A percentile compares a stretch with the other conserved stretches of the same genome.
phyloP scores from a whole-genome alignment of 129 eudicot species.

The Centella asiatica region DNA sequence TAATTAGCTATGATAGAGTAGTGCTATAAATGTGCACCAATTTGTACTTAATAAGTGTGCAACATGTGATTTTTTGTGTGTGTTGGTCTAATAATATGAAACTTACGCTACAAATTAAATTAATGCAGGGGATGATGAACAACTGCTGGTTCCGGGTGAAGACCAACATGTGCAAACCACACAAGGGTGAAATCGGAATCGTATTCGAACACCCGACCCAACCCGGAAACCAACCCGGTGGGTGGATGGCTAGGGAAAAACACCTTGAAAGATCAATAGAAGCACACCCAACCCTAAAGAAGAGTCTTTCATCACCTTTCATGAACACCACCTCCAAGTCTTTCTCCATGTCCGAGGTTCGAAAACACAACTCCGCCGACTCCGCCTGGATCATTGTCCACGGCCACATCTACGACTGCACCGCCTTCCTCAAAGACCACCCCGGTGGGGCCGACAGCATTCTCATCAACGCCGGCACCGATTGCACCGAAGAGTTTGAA shows the following conservation, averaged over 20 bases:
- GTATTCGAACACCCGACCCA: slow-evolving; percentile 98
- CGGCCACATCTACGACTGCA: slow-evolving; percentile 84
- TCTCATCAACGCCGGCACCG: slow-evolving; percentile 91
- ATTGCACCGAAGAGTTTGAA: slow-evolving; percentile 90
- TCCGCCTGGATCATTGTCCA: slow-evolving; percentile 97
- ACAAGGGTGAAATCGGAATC: slow-evolving; percentile 85
- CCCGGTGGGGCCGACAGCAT: slow-evolving; percentile 95
- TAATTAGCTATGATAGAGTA: too few relatives aligned
- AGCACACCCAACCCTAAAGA: slow-evolving; percentile 39
- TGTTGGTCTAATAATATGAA: too few relatives aligned
- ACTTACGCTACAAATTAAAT: neutral
- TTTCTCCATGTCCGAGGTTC: slow-evolving; percentile 60
- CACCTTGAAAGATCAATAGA: slow-evolving; percentile 51
- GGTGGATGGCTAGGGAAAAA: slow-evolving; percentile 94
- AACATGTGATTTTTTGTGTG: too few relatives aligned
- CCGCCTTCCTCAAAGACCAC: slow-evolving; percentile 75
- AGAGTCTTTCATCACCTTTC: slow-evolving; percentile 75
- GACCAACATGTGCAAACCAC: slow-evolving; percentile 90
- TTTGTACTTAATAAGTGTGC: too few relatives aligned
- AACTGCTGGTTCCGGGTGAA: slow-evolving; percentile 96
- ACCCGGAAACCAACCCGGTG: slow-evolving; percentile 88
- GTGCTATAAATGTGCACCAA: too few relatives aligned
- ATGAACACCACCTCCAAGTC: slow-evolving; percentile 60
- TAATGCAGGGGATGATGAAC: slow-evolving; percentile 95
- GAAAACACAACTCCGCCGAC: slow-evolving; percentile 68